These are phyloP conservation scores for Trichoderma gamsii DNA, from an alignment of 495 filamentous ascomycete genomes.

Conservation along the genomic window DNA sequence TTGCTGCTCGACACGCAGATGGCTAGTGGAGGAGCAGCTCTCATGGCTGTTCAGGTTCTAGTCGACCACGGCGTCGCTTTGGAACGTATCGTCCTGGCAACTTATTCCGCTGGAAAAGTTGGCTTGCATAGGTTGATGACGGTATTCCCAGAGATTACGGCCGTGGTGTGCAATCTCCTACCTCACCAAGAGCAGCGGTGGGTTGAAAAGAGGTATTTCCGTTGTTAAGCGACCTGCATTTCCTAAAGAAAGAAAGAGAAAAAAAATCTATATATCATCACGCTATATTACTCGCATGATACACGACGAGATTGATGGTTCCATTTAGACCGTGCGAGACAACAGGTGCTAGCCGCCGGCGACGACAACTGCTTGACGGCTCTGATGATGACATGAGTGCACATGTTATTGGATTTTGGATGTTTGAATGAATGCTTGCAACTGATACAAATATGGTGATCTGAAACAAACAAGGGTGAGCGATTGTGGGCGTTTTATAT, in stretches of 20 bases:
- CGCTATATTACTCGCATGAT: background rate
- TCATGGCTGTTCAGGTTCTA: slow-evolving; percentile 94
- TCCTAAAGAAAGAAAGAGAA: background rate
- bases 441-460: background rate
- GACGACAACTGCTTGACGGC: background rate
- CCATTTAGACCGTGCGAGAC: background rate
- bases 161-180: slow-evolving; percentile 75
- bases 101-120: slow-evolving; percentile 73
- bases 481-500: background rate
- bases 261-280: background rate
- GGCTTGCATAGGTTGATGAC: slow-evolving; percentile 76
- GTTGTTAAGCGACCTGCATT: slow-evolving; percentile 48
- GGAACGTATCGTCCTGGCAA: slow-evolving; percentile 80
- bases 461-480: background rate
- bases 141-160: slow-evolving; percentile 77
- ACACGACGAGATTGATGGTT: background rate
- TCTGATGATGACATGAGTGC: background rate
- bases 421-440: background rate
- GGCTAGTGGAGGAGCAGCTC: slow-evolving; percentile 82
- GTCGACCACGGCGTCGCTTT: slow-evolving; percentile 90
- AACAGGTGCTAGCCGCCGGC: background rate
- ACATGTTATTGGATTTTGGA: background rate
- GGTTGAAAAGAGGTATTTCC: slow-evolving; percentile 77
- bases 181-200: slow-evolving; percentile 71
- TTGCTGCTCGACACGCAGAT: slow-evolving; percentile 90